Evolutionary conservation across 192 early-diverging fungal species (phyloP).

Genomic region (Entomortierella beljakovae): DNA sequence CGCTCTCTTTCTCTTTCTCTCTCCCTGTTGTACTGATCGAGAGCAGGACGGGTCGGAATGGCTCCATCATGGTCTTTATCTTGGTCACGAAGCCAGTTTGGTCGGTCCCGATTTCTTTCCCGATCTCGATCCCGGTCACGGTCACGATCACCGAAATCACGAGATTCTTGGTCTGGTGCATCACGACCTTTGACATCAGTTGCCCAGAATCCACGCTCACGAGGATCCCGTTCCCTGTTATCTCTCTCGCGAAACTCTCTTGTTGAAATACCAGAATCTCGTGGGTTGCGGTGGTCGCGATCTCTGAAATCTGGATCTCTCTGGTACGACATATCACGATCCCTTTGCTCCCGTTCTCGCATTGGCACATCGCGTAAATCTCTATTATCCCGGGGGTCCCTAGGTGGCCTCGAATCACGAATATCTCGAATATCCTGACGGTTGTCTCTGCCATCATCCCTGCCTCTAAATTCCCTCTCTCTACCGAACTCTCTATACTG

Average conservation of each 20-base stretch:
- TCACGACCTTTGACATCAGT: conserved; percentile 20
- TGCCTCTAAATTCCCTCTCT: conserved; percentile 28
- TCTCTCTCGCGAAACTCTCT: conserved; percentile 40
- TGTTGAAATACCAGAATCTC: conserved; percentile 37
- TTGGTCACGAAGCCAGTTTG: conserved; percentile 30
- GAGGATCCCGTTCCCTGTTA: conserved; percentile 25
- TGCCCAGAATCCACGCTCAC: conserved; percentile 38
- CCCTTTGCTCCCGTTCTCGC: conserved; percentile 16
- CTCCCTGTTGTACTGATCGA: conserved; percentile 15
- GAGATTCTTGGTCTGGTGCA: conserved; percentile 32
- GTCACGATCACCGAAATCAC: conserved; percentile 44
- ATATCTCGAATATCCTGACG: conserved; percentile 41
- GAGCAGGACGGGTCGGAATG: conserved; percentile 14
- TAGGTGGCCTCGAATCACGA: conserved; percentile 21
- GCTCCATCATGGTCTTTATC: conserved; percentile 34
- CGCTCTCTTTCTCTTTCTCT: conserved; percentile 36
- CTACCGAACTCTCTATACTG: conserved; percentile 38
- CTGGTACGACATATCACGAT: conserved; percentile 25
- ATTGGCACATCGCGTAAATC: conserved; percentile 13
- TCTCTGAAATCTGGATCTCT: conserved; percentile 12
- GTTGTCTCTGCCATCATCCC: conserved; percentile 18
- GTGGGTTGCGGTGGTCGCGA: conserved; percentile 32
- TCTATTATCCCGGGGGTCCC: conserved; percentile 22
- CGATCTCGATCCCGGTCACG: conserved; percentile 43
- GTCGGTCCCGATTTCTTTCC: conserved; percentile 33